Percentiles rank a stretch among this genome's conserved stretches.
Evolutionary conservation across 306 rosid species (phyloP).

Genomic region (Chamaecrista fasciculata): DNA sequence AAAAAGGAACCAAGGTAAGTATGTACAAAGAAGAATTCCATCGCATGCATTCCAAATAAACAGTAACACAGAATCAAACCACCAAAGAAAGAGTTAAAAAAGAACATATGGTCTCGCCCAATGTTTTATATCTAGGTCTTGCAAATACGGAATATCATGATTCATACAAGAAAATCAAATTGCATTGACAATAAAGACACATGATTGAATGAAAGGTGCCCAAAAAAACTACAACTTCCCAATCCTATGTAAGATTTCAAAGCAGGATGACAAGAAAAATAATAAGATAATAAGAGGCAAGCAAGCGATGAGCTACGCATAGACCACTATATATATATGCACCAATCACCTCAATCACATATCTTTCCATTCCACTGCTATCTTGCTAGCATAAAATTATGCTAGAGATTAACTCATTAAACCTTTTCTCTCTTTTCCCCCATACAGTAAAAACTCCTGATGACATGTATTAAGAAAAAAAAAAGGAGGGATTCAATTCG

Average conservation of each 20-base stretch:
- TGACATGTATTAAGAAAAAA: background rate
- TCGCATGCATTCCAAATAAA: background rate
- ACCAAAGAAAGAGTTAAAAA: background rate
- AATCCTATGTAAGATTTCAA: background rate
- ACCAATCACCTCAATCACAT: background rate
- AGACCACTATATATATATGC: too few species aligned
- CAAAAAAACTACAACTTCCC: background rate
- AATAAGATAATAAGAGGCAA: background rate
- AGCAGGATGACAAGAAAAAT: background rate
- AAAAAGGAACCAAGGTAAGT: slow-evolving; percentile 15
- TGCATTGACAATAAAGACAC: background rate
- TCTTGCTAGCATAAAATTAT: background rate
- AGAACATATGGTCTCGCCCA: background rate
- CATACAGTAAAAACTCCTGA: too few species aligned
- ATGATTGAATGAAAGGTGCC: background rate
- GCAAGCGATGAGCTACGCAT: background rate
- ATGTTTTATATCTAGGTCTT: background rate
- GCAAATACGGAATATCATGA: background rate
- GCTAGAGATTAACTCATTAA: background rate
- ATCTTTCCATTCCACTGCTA: background rate
- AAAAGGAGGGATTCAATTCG: background rate
- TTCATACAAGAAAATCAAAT: background rate
- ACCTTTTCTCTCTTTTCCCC: background rate
- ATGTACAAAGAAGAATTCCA: background rate
- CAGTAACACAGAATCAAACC: background rate